Evolutionary conservation across 345 rosid genomes (phyloP).

Genomic region (Sonneratia alba): DNA sequence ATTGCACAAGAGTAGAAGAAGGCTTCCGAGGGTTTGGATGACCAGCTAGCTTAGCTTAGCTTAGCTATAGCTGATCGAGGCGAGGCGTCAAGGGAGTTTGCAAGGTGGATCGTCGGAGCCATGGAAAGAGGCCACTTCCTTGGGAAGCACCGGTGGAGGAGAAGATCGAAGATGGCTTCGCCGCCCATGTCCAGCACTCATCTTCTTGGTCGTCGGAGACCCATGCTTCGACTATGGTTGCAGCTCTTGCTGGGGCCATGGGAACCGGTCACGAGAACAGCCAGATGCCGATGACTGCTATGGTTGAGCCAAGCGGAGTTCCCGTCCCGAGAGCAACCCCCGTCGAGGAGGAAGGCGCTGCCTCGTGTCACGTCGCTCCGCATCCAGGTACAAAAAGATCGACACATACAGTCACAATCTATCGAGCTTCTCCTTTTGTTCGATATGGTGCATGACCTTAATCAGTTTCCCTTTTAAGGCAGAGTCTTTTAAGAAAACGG

Average conservation of each 20-base stretch:
- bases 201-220: slow-evolving; percentile 23
- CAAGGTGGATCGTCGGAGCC: slow-evolving; percentile 59
- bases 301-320: neutral
- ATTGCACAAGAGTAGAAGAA: neutral
- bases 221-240: slow-evolving; percentile 29
- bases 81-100: neutral
- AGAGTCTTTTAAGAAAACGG: no score
- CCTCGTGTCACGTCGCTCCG: neutral
- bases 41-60: neutral
- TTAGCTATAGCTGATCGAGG: no score
- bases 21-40: neutral
- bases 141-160: slow-evolving; percentile 53
- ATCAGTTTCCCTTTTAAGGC: no score
- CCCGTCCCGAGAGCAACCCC: neutral
- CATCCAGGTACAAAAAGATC: no score
- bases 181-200: slow-evolving; percentile 2
- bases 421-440: no score
- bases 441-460: no score
- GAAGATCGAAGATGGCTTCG: slow-evolving; percentile 12
- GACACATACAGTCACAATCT: no score
- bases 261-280: neutral
- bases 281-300: neutral
- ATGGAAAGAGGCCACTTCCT: slow-evolving; percentile 76
- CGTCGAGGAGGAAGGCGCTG: neutral
- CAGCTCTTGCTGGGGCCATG: slow-evolving; percentile 25